A percentile compares a stretch with the other conserved stretches of the same genome.
Conservation (phyloP, 2,329 filamentous ascomycete genomes). For the Immersiporthe knoxdaviesiana region DNA sequence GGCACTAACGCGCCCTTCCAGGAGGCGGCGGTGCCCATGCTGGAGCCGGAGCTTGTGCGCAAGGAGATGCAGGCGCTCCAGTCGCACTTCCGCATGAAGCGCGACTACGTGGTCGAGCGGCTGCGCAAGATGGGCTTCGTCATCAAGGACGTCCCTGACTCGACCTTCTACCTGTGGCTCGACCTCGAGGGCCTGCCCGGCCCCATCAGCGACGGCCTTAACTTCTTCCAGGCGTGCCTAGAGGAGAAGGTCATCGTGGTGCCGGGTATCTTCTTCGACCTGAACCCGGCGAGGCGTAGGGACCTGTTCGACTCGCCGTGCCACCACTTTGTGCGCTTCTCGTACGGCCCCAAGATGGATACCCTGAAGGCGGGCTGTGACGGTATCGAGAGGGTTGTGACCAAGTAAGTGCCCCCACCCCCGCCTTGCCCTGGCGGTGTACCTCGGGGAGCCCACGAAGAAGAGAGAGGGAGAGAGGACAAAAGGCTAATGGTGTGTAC, state of each 20-base stretch:
- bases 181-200: slow-evolving; percentile 70
- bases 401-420: slow-evolving; percentile 59
- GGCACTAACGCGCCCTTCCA: slow-evolving; percentile 93
- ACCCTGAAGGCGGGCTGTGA: slow-evolving; percentile 78
- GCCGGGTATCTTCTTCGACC: slow-evolving; percentile 95
- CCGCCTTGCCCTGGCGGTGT: not conserved
- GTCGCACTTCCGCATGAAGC: slow-evolving; percentile 85
- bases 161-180: slow-evolving; percentile 89
- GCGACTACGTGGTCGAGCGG: slow-evolving; percentile 84
- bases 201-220: slow-evolving; percentile 88
- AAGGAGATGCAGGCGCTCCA: slow-evolving; percentile 90
- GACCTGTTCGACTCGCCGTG: slow-evolving; percentile 95
- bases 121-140: slow-evolving; percentile 85
- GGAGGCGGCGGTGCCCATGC: slow-evolving; percentile 88
- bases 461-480: too few species aligned
- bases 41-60: slow-evolving; percentile 81
- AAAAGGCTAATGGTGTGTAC: not conserved
- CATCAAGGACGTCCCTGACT: slow-evolving; percentile 82
- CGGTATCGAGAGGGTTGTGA: slow-evolving; percentile 80
- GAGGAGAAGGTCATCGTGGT: slow-evolving; percentile 96
- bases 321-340: slow-evolving; percentile 86
- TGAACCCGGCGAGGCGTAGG: slow-evolving; percentile 86
- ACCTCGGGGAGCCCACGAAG: not conserved
- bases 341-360: slow-evolving; percentile 83
- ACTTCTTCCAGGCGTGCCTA: slow-evolving; percentile 94